These are phyloP conservation scores for Penicillium antarcticum DNA, from an alignment of 495 filamentous ascomycete species.

Conservation along the genomic window DNA sequence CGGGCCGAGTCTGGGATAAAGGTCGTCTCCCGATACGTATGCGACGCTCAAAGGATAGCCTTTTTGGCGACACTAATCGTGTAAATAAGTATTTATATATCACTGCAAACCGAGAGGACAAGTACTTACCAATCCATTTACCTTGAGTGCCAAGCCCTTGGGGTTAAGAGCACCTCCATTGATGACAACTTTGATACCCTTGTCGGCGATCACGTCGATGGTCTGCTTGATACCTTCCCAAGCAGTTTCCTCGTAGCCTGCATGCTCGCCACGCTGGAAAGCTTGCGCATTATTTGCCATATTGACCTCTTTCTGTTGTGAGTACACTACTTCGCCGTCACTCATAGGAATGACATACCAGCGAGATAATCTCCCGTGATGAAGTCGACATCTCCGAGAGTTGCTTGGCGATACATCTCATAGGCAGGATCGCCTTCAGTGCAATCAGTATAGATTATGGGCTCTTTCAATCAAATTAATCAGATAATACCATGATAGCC, in stretches of 20 bases:
- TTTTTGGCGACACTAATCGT: slow-evolving; percentile 20
- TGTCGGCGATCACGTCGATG: slow-evolving; percentile 39
- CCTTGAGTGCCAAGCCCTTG: slow-evolving; percentile 37
- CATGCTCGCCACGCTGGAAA: slow-evolving; percentile 31
- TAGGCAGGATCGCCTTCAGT: slow-evolving; percentile 38
- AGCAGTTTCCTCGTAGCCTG: slow-evolving; percentile 40
- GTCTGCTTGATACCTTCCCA: slow-evolving; percentile 44
- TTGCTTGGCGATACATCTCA: slow-evolving; percentile 44
- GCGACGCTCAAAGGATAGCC: slow-evolving; percentile 38
- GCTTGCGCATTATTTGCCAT: slow-evolving; percentile 44
- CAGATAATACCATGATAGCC: slow-evolving; percentile 35
- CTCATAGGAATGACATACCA: slow-evolving; percentile 17
- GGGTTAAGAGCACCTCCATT: slow-evolving; percentile 46
- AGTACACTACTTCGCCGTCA: not conserved
- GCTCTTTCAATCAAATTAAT: not conserved
- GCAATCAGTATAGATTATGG: not conserved
- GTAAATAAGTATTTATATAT: not conserved
- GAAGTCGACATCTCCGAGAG: slow-evolving; percentile 47
- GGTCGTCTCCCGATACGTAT: slow-evolving; percentile 46
- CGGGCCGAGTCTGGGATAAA: slow-evolving; percentile 23
- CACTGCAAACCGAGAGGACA: not conserved
- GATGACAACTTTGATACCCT: slow-evolving; percentile 42
- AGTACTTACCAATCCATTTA: slow-evolving; percentile 29
- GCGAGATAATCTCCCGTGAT: slow-evolving; percentile 57
- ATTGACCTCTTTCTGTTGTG: slow-evolving; percentile 33